phyloP scores from a whole-genome alignment of 345 rosid species.

The rapeseed (Brassica napus) region DNA sequence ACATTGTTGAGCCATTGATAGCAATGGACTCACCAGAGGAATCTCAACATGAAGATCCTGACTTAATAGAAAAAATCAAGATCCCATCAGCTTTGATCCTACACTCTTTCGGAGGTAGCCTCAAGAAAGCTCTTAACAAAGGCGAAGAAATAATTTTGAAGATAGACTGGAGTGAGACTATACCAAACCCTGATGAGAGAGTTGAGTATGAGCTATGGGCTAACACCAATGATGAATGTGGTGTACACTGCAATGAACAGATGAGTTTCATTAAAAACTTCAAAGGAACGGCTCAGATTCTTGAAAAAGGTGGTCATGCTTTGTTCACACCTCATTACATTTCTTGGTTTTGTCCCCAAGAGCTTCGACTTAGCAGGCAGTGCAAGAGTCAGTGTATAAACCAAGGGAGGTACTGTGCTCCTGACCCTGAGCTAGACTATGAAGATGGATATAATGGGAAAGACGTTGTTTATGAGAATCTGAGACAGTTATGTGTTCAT shows the following conservation, averaged over 20 bases:
- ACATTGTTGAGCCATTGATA: conserved; percentile 63
- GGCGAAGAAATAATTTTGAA: conserved; percentile 59
- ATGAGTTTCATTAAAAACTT: conserved; percentile 76
- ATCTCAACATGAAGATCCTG: conserved; percentile 44
- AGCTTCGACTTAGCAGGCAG: conserved; percentile 59
- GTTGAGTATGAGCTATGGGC: conserved; percentile 97
- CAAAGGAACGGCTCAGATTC: conserved; percentile 87
- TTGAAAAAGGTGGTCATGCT: conserved; percentile 74
- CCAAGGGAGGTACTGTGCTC: conserved; percentile 91
- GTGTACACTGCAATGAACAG: conserved; percentile 75
- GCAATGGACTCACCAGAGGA: conserved; percentile 79
- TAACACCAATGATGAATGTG: conserved; percentile 90
- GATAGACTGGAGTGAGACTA: conserved; percentile 86
- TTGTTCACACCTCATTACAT: conserved; percentile 86
- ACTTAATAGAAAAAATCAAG: conserved; percentile 55
- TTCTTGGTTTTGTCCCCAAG: conserved; percentile 79
- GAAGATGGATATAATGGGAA: conserved; percentile 77
- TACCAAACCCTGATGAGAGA: conserved; percentile 92
- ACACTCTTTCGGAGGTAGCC: conserved; percentile 54
- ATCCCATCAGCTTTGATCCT: conserved; percentile 88
- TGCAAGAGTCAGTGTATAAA: conserved; percentile 95
- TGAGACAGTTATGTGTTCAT: conserved; percentile 93
- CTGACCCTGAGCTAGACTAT: conserved; percentile 82
- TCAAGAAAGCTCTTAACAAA: conserved; percentile 64
- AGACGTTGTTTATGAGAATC: conserved; percentile 84